Conservation (phyloP, 2,329 filamentous ascomycete species). For the Trichoderma citrinoviride region DNA sequence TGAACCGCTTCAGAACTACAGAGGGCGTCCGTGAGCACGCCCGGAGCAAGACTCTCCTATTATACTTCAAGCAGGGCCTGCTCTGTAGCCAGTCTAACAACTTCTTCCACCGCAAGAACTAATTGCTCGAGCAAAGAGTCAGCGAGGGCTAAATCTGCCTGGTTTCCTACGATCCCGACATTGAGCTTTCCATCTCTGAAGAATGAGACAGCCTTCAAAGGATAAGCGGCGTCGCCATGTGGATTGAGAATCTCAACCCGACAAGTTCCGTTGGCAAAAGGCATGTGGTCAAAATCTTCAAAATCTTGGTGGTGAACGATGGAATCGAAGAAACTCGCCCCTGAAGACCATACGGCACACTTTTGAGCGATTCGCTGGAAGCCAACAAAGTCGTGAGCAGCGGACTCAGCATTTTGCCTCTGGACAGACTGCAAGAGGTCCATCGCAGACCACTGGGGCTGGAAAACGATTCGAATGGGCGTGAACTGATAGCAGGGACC, state of each 20-base stretch:
- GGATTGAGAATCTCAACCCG: neutral
- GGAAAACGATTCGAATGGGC: slow-evolving; percentile 30
- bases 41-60: too few species aligned
- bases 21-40: too few species aligned
- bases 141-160: neutral
- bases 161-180: neutral
- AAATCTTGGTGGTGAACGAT: slow-evolving; percentile 33
- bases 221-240: neutral
- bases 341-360: slow-evolving; percentile 27
- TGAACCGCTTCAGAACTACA: too few species aligned
- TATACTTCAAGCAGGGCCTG: too few species aligned
- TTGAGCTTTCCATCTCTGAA: neutral
- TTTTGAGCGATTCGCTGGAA: slow-evolving; percentile 27
- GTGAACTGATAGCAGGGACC: slow-evolving; percentile 34
- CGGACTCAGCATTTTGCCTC: slow-evolving; percentile 28
- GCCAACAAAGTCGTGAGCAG: slow-evolving; percentile 28
- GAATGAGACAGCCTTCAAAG: neutral
- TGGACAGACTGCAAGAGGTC: slow-evolving; percentile 28
- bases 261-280: slow-evolving; percentile 26
- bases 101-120: neutral
- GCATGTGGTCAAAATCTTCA: slow-evolving; percentile 32
- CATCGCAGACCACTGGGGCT: slow-evolving; percentile 26
- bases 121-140: neutral
- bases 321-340: slow-evolving; percentile 27
- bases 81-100: neutral